These are phyloP conservation scores for Spergularia marina DNA, from an alignment of 148 eudicot species.

Conservation along the genomic window DNA sequence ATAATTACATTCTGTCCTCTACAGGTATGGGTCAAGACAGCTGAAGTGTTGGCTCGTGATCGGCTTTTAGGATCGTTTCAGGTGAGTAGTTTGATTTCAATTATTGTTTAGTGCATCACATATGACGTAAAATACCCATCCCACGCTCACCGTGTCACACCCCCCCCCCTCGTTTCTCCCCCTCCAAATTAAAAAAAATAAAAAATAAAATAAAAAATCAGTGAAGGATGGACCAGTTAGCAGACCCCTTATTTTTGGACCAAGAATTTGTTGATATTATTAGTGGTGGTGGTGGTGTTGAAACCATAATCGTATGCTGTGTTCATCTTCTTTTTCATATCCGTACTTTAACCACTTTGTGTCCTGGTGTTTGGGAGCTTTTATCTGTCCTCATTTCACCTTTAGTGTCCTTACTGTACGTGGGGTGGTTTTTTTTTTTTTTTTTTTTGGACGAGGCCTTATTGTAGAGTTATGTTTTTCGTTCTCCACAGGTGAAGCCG, in stretches of 20 bases:
- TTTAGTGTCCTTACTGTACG: too few species aligned
- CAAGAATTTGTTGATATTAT: too few species aligned
- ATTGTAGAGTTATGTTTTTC: neutral
- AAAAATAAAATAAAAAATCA: too few species aligned
- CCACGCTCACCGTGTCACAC: too few species aligned
- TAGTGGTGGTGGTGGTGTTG: too few species aligned
- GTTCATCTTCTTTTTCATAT: neutral
- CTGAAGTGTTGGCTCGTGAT: constrained; percentile 94
- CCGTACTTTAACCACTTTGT: neutral
- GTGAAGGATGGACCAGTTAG: too few species aligned
- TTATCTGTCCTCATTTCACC: neutral
- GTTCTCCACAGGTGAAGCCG: constrained; percentile 70
- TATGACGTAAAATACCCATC: too few species aligned
- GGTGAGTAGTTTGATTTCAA: constrained; percentile 35
- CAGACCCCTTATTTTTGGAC: too few species aligned
- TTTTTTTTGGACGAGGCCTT: too few species aligned
- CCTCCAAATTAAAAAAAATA: too few species aligned
- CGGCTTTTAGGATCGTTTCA: constrained; percentile 87
- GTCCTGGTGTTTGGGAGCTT: neutral
- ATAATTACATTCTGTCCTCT: neutral
- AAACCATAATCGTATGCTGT: neutral
- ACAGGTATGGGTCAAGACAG: constrained; percentile 97
- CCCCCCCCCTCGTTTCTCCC: too few species aligned
- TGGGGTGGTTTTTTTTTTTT: too few species aligned
- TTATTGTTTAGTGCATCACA: neutral